A percentile compares a stretch with the other conserved stretches of the same genome.
phyloP scores from a whole-genome alignment of 108 stramenopile genomes.

The Fistulifera solaris region DNA sequence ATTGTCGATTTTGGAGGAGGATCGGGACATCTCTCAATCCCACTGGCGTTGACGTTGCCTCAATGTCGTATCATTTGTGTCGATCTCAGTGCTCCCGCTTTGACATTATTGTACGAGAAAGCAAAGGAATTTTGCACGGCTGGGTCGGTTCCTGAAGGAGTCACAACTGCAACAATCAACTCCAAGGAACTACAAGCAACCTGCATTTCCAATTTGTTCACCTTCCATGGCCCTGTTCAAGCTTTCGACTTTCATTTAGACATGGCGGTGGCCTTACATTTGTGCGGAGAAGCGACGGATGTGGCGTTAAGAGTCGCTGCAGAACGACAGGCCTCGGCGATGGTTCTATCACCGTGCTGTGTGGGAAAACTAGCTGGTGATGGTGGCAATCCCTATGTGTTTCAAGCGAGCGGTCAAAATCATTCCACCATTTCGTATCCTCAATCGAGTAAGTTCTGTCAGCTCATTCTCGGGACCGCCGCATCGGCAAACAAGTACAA shows the following conservation, averaged over 20 bases:
- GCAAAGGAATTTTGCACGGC: conserved; percentile 10
- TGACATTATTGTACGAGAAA: conserved; percentile 44
- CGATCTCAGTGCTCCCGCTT: conserved; percentile 45
- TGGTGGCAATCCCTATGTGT: conserved; percentile 52
- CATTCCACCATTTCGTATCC: conserved; percentile 48
- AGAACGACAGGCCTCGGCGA: conserved; percentile 19
- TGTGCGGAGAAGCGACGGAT: conserved; percentile 75
- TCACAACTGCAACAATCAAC: neutral
- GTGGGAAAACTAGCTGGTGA: conserved; percentile 48
- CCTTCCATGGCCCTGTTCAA: conserved; percentile 52
- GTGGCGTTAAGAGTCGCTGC: conserved; percentile 43
- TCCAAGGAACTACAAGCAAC: neutral
- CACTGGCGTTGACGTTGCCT: conserved; percentile 55
- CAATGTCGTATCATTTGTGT: conserved; percentile 49
- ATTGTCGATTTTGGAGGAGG: conserved; percentile 79
- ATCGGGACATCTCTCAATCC: conserved; percentile 55
- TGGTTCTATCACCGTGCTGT: conserved; percentile 61
- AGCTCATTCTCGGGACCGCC: conserved; percentile 7
- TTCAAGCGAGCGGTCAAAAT: conserved; percentile 53
- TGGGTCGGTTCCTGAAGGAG: conserved; percentile 1
- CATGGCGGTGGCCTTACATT: conserved; percentile 54
- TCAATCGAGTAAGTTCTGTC: conserved; percentile 44
- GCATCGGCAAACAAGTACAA: too few relatives aligned
- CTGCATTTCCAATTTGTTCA: conserved; percentile 42
- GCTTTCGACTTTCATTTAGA: conserved; percentile 37